These are phyloP conservation scores for Buxus sempervirens DNA, from an alignment of 164 flowering plant genomes.

Conservation along the genomic window DNA sequence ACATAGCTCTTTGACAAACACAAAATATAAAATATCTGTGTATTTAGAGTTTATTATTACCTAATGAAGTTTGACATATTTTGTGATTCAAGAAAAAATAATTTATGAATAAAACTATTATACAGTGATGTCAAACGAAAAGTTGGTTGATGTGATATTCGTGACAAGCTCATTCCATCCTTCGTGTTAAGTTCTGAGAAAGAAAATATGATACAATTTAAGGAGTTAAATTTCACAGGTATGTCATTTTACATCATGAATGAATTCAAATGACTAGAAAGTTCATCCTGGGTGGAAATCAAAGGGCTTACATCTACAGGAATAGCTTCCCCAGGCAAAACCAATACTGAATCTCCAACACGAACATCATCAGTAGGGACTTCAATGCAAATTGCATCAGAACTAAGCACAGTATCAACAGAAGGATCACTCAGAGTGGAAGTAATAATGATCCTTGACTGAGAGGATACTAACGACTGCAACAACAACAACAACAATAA, in stretches of 20 bases:
- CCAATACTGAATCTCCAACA: slow-evolving; percentile 80
- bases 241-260: neutral
- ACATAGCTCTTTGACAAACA: neutral
- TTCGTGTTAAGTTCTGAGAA: neutral
- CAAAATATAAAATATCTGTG: neutral
- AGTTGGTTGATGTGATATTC: neutral
- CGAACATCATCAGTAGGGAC: slow-evolving; percentile 90
- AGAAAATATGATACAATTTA: neutral
- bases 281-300: neutral
- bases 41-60: no score
- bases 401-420: slow-evolving; percentile 52
- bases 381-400: slow-evolving; percentile 78
- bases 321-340: slow-evolving; percentile 90
- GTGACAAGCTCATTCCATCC: neutral
- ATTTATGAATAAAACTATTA: neutral
- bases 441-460: slow-evolving; percentile 73
- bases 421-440: slow-evolving; percentile 58
- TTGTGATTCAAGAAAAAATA: neutral
- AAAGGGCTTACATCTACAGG: slow-evolving; percentile 79
- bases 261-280: neutral
- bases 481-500: slow-evolving; percentile 5
- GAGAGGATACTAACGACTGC: slow-evolving; percentile 88
- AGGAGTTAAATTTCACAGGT: neutral
- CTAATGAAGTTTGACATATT: neutral
- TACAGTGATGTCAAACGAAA: neutral